Evolutionary conservation across 1,284 basidiomycete species (phyloP), one percentile per base, ranked within the genome.

Genomic region (Ustilago lituana): DNA sequence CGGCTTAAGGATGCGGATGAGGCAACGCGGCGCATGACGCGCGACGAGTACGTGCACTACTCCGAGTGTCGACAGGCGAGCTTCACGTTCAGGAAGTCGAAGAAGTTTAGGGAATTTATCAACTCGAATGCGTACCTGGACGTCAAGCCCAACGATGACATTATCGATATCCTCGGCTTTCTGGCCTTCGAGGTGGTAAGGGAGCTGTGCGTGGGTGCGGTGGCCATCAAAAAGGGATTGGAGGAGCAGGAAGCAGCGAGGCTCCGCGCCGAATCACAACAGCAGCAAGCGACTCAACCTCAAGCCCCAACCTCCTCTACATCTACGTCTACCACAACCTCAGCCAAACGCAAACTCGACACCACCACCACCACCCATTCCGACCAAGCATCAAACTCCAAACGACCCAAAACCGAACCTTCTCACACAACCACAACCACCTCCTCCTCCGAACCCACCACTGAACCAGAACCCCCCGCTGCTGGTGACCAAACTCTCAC

Each of bases 131-230:
- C 89, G 0, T 90, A 93, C 67, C 87, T 98, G 51, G 94, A 98
- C 80, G 87, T 94, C 62, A 91, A 91, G 82, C 89, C 92, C 5
- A 92, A 92, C 82, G 95, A 98, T 82, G 95, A 98, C 82, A 95
- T 94, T 4, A 87, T 96, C 74, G 94, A 98, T 79, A 94, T 97
- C 59, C 91, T 98, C 64, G 95, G 95, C 15, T 98, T 98, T 84
- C 87, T 98, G 26, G 91, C 93, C 0, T 98, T 96, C 83, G 94
- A 98, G 83, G 94, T 96, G 88, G 94, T 98, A 29, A 89, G 94
- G 36, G 91, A 92, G 3, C 86, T 98, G 33, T 95, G 93, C 5
- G 86, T 94, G 5, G 65, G 70, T 14, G 79, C 78, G 3, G 58
- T 80, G 36, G 63, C 59, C 10, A 73, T 79, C 45, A 77, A 79